Conservation (phyloP, 2,329 filamentous ascomycete genomes). For the Blastomyces silverae region DNA sequence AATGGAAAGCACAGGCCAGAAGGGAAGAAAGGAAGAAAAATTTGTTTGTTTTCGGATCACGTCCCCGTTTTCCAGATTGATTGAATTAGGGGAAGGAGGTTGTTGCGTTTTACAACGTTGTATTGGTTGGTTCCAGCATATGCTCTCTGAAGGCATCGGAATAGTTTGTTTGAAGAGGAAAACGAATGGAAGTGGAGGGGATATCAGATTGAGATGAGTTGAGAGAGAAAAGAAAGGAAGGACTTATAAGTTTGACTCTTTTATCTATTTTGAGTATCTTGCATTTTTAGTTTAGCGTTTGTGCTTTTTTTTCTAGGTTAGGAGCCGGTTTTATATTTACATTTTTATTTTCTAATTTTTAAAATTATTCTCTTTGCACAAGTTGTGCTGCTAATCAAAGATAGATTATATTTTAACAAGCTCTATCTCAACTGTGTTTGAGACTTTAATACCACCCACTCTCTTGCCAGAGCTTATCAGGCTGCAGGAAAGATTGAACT, state of each 20-base stretch:
- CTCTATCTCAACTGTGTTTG: too few relatives aligned
- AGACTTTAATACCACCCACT: too few relatives aligned
- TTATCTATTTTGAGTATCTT: not conserved
- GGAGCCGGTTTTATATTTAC: not conserved
- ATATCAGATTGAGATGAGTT: not conserved
- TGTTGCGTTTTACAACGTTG: not conserved
- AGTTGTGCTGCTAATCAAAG: too few relatives aligned
- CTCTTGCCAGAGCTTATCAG: too few relatives aligned
- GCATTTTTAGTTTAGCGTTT: slow-evolving; percentile 8
- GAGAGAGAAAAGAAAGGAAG: not conserved
- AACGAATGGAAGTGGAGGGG: not conserved
- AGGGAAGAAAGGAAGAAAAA: not conserved
- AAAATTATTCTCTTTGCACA: slow-evolving; percentile 7
- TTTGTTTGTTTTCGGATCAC: not conserved
- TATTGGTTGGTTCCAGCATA: not conserved
- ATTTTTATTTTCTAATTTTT: not conserved
- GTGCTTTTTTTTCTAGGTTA: not conserved
- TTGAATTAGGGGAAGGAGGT: not conserved
- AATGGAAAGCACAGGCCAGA: not conserved
- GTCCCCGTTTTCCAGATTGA: not conserved
- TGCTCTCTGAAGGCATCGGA: not conserved
- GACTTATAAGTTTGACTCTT: not conserved
- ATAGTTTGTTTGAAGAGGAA: not conserved
- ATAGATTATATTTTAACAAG: too few relatives aligned
- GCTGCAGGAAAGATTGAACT: too few relatives aligned